Evolutionary conservation across 495 filamentous ascomycete species (phyloP).

Genomic region (Podospora conica): DNA sequence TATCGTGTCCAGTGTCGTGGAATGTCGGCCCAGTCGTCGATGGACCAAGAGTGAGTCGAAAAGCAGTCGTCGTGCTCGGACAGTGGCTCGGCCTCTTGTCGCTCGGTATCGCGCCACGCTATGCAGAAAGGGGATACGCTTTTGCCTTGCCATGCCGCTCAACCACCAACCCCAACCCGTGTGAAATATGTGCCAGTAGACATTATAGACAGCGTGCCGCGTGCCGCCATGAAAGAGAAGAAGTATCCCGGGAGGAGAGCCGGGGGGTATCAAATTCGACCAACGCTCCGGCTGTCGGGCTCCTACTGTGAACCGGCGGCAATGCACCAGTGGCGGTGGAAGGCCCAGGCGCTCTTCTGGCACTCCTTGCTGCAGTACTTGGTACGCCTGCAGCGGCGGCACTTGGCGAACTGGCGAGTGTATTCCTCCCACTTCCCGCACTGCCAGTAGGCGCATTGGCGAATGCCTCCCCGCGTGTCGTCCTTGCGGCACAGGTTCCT

Average conservation of each 20-base stretch:
- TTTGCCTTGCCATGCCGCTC: constrained; percentile 23
- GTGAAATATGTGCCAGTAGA: constrained; percentile 20
- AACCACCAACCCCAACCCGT: constrained; percentile 4
- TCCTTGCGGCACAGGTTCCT: constrained; percentile 97
- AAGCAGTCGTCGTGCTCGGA: not conserved
- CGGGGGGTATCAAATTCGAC: constrained; percentile 33
- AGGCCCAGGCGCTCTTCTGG: constrained; percentile 97
- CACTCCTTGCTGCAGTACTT: constrained; percentile 99
- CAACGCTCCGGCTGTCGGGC: constrained; percentile 12
- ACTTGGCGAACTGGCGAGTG: constrained; percentile 95
- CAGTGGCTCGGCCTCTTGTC: not conserved
- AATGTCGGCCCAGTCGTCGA: not conserved
- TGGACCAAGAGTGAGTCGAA: not conserved
- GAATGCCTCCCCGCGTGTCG: constrained; percentile 84
- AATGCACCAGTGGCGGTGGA: constrained; percentile 95
- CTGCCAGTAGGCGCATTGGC: constrained; percentile 95
- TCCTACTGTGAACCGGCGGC: constrained; percentile 51
- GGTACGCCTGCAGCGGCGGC: constrained; percentile 88
- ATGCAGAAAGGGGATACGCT: constrained; percentile 24
- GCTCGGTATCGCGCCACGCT: constrained; percentile 30
- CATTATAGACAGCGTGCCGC: constrained; percentile 29
- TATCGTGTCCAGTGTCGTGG: not conserved
- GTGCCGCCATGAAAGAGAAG: constrained; percentile 23
- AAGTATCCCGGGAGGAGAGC: constrained; percentile 27
- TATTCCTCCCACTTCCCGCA: constrained; percentile 98